Evolutionary conservation across 192 early-diverging fungal species (phyloP).

Genomic region (Backusella morwellensis): DNA sequence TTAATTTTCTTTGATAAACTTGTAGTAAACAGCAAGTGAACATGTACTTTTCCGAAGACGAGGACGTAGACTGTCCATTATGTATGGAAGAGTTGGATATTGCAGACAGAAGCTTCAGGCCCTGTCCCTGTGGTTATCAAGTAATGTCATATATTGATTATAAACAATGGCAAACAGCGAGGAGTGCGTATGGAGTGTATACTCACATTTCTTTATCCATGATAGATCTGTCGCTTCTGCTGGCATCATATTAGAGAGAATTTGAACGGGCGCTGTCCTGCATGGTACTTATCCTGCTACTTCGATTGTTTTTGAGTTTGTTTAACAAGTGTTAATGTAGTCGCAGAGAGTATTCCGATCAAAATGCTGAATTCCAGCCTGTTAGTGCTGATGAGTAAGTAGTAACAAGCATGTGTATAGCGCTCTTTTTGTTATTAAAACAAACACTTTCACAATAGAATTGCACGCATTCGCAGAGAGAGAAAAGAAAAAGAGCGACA

Average conservation of each 20-base stretch:
- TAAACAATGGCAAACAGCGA: neutral
- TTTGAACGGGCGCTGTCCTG: slow-evolving; percentile 89
- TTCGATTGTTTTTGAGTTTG: neutral
- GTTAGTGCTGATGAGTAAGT: slow-evolving; percentile 84
- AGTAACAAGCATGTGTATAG: neutral
- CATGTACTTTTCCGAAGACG: slow-evolving; percentile 60
- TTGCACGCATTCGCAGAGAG: slow-evolving; percentile 69
- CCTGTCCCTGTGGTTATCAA: slow-evolving; percentile 98
- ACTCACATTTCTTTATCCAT: neutral
- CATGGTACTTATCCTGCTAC: slow-evolving; percentile 51
- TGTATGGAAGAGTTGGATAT: slow-evolving; percentile 99
- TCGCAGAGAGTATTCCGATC: slow-evolving; percentile 89
- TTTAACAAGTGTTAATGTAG: slow-evolving; percentile 31
- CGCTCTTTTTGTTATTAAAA: neutral
- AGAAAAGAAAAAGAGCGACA: slow-evolving; percentile 88
- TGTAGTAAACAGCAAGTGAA: neutral
- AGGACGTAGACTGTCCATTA: slow-evolving; percentile 96
- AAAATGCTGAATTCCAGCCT: slow-evolving; percentile 83
- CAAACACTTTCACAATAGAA: slow-evolving; percentile 8
- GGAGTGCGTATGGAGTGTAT: neutral
- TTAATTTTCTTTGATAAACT: neutral
- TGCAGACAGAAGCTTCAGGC: slow-evolving; percentile 94
- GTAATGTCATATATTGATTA: slow-evolving; percentile 39
- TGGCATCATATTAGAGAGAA: slow-evolving; percentile 97
- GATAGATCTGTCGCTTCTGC: slow-evolving; percentile 97